A percentile compares a stretch with the other conserved stretches of the same genome.
Conservation (phyloP, 805 yeast genomes). For the Cyberlindnera sargentensis region DNA sequence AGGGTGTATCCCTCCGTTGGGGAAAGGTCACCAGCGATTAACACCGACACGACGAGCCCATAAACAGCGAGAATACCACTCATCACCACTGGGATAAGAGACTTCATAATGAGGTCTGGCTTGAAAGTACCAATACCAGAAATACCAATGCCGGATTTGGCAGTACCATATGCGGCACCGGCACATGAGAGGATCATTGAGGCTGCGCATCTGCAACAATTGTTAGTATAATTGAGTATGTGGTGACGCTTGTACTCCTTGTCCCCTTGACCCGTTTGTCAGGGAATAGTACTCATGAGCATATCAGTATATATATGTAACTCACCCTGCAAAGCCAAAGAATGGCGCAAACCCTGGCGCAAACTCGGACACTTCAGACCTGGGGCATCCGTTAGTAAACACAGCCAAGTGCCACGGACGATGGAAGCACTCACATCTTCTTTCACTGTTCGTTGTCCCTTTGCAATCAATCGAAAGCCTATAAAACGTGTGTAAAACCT, state of each 20-base stretch:
- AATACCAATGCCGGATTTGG: conserved; percentile 98
- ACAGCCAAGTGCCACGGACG: no score
- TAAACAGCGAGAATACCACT: conserved; percentile 99
- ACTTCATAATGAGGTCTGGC: conserved; percentile 91
- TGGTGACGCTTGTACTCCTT: no score
- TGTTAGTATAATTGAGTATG: no score
- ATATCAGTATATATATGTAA: conserved; percentile 3
- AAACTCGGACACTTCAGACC: conserved; percentile 47
- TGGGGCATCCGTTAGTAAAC: not conserved
- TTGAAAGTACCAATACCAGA: conserved; percentile 96
- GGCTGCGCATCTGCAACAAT: no score
- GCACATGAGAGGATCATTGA: conserved; percentile 90
- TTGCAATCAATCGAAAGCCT: no score
- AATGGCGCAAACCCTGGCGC: conserved; percentile 94
- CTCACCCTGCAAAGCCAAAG: conserved; percentile 88
- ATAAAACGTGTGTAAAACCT: no score
- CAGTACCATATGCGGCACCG: conserved; percentile 99
- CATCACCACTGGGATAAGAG: conserved; percentile 96
- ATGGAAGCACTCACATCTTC: no score
- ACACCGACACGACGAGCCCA: conserved; percentile 93
- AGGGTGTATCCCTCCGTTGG: conserved; percentile 86
- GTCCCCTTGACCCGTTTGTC: no score
- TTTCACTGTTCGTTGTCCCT: no score
- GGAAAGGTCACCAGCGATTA: conserved; percentile 66
- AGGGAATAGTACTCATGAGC: no score